phyloP scores from a whole-genome alignment of 2,329 filamentous ascomycete species.

The Chaetomium strumarium region DNA sequence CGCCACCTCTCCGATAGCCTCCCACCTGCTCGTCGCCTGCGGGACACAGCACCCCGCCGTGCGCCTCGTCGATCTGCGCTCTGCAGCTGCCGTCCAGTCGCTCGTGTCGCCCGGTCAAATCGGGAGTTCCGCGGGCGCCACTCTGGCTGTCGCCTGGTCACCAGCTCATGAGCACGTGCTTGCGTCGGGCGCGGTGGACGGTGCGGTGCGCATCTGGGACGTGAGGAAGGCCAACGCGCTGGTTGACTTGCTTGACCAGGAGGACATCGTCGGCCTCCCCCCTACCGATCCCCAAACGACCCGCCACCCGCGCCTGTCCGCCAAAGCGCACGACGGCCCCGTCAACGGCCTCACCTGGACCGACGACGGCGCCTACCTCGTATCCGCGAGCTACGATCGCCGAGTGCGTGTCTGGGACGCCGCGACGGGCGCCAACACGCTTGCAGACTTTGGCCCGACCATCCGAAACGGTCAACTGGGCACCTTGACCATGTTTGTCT shows the following conservation, averaged over 20 bases:
- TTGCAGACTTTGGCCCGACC: slow-evolving; percentile 79
- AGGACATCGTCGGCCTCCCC: slow-evolving; percentile 67
- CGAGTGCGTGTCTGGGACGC: slow-evolving; percentile 85
- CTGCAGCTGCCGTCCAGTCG: slow-evolving; percentile 68
- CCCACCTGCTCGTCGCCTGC: slow-evolving; percentile 75
- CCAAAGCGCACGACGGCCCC: slow-evolving; percentile 68
- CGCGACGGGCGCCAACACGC: slow-evolving; percentile 72
- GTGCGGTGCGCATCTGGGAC: slow-evolving; percentile 80
- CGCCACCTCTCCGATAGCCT: slow-evolving; percentile 65
- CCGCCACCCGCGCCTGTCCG: slow-evolving; percentile 36
- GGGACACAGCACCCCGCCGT: slow-evolving; percentile 82
- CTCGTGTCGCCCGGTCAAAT: slow-evolving; percentile 55
- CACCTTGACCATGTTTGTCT: slow-evolving; percentile 55
- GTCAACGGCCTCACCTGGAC: slow-evolving; percentile 86
- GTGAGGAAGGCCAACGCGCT: slow-evolving; percentile 71
- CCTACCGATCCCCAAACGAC: slow-evolving; percentile 18
- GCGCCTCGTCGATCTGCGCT: slow-evolving; percentile 78
- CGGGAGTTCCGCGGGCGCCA: slow-evolving; percentile 45
- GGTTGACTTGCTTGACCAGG: slow-evolving; percentile 73
- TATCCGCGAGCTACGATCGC: slow-evolving; percentile 78
- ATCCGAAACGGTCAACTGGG: slow-evolving; percentile 67
- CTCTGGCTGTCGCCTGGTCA: slow-evolving; percentile 73
- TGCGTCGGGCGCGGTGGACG: slow-evolving; percentile 79
- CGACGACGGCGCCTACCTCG: slow-evolving; percentile 66
- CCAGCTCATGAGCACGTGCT: slow-evolving; percentile 73